Evolutionary conservation across 495 filamentous ascomycete species (phyloP).

Genomic region (Penicillium coprophilum): DNA sequence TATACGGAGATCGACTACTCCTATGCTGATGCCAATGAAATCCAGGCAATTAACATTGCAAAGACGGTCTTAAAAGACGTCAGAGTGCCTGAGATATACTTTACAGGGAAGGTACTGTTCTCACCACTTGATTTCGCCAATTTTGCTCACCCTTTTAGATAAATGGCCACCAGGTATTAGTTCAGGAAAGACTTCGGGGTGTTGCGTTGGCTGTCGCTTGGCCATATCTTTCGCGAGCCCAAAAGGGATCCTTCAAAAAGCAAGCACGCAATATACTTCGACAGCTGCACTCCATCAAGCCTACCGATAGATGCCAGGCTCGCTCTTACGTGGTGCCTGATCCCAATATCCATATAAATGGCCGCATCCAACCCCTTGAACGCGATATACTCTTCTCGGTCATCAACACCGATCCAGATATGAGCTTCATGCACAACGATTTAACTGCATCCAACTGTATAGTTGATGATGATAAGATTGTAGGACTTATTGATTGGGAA

Average conservation of each 20-base stretch:
- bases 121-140: neutral
- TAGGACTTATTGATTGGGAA: slow-evolving; percentile 50
- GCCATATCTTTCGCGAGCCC: slow-evolving; percentile 38
- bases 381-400: slow-evolving; percentile 34
- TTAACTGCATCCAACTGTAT: slow-evolving; percentile 42
- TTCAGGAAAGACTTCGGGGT: slow-evolving; percentile 47
- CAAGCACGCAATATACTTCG: slow-evolving; percentile 39
- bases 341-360: slow-evolving; percentile 34
- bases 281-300: slow-evolving; percentile 28
- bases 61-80: slow-evolving; percentile 29
- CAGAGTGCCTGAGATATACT: slow-evolving; percentile 43
- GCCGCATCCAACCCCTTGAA: slow-evolving; percentile 35
- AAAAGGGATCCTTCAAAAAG: slow-evolving; percentile 43
- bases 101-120: slow-evolving; percentile 38
- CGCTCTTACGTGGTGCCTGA: slow-evolving; percentile 36
- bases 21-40: slow-evolving; percentile 47
- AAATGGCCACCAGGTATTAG: slow-evolving; percentile 35
- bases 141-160: slow-evolving; percentile 35
- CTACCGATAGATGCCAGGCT: slow-evolving; percentile 15
- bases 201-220: slow-evolving; percentile 44
- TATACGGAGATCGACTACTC: slow-evolving; percentile 33
- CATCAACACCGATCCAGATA: slow-evolving; percentile 26
- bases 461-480: slow-evolving; percentile 43
- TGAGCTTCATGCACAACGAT: slow-evolving; percentile 47
- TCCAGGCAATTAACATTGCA: slow-evolving; percentile 38